Evolutionary conservation across 2,329 filamentous ascomycete genomes (phyloP).

Genomic region (Epicoccum nigrum): DNA sequence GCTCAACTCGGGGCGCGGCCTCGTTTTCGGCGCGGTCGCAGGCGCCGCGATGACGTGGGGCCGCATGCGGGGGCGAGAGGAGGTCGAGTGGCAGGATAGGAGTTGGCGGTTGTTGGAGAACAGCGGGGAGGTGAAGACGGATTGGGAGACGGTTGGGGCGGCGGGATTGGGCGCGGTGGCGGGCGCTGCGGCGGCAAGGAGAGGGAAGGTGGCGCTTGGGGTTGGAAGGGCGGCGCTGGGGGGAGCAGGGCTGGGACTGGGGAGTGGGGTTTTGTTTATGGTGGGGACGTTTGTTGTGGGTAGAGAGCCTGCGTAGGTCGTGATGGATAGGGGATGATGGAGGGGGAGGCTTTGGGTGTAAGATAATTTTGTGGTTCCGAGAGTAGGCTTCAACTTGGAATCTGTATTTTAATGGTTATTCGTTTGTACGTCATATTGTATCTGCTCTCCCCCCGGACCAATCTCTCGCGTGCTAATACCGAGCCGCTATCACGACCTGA

Average conservation of each 20-base stretch:
- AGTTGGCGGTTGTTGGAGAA: slow-evolving; percentile 67
- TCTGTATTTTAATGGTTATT: no score
- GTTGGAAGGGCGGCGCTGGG: slow-evolving; percentile 52
- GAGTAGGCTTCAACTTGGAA: no score
- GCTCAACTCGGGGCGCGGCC: slow-evolving; percentile 54
- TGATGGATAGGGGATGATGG: no score
- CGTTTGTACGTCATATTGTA: no score
- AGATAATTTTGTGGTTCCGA: no score
- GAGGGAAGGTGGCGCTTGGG: slow-evolving; percentile 32
- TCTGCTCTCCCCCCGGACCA: no score
- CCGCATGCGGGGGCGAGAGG: slow-evolving; percentile 62
- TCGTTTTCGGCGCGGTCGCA: slow-evolving; percentile 54
- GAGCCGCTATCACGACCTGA: no score
- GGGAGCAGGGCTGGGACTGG: slow-evolving; percentile 56
- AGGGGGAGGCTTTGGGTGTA: no score
- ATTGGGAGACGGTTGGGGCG: slow-evolving; percentile 61
- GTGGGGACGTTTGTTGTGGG: slow-evolving; percentile 26
- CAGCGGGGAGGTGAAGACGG: slow-evolving; percentile 59
- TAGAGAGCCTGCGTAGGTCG: slow-evolving; percentile 14
- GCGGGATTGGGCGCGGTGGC: slow-evolving; percentile 48
- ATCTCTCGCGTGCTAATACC: no score
- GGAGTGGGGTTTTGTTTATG: slow-evolving; percentile 57
- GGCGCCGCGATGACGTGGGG: slow-evolving; percentile 53
- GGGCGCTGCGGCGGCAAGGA: slow-evolving; percentile 37
- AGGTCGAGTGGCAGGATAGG: slow-evolving; percentile 69